Evolutionary conservation across 2,329 filamentous ascomycete genomes (phyloP), one percentile per base, ranked within the genome.

Genomic region (Clarireedia monteithiana): DNA sequence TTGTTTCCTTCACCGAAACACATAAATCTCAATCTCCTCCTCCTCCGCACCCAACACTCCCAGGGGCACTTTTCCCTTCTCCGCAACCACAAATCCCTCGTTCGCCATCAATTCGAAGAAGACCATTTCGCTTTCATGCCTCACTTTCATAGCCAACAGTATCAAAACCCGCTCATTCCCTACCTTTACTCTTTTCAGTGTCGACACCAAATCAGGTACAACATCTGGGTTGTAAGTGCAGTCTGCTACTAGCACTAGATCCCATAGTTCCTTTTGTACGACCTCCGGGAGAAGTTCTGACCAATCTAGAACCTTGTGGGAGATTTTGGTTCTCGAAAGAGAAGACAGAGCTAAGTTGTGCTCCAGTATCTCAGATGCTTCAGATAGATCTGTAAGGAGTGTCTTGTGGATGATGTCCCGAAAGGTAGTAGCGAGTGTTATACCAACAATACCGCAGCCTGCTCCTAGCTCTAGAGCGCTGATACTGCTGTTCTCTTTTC

Each of bases 181-280:
- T 9, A 50, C 17, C 15, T 54, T 56, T 42, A 60, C 15, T 5
- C 69, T 71, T 23, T 66, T 63, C 9, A 89, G 70, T 1, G 82
- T 84, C 27, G 71, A 70, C 6, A 88, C 83, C 39, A 89, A 72
- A 24, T 81, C 76, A 2, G 82, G 81, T 51, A 85, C 77, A 58
- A 81, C 85, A 63, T 86, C 84, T 15, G 79, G 74, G 67, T 89
- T 89, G 70, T 89, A 89, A 1, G 85, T 89, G 69, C 86, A 89
- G 67, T 89, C 86, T 2, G 84, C 83, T 1, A 87, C 78, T 4
- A 88, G 67, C 23, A 88, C 75, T 36, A 89, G 64, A 66, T 86
- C 80, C 63, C 81, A 75, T 10, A 63, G 64, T 39, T 64, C 64
- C 24, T 64, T 61, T 24, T 26, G 34, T 23, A 63, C 64, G 10